Conservation (phyloP, 1,284 basidiomycete genomes). For the Ganoderma meredithae region DNA sequence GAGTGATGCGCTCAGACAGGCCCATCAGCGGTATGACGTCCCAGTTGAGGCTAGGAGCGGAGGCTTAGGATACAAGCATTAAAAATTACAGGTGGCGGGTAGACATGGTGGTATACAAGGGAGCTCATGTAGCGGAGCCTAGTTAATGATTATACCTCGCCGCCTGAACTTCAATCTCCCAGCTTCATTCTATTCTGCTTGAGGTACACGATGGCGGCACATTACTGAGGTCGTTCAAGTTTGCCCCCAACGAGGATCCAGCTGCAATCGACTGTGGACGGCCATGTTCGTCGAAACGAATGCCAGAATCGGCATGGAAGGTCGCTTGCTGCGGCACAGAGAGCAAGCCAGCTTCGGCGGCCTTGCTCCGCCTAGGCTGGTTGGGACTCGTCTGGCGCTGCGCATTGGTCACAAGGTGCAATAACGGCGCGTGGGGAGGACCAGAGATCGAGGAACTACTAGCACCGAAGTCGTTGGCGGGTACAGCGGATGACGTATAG, state of each 20-base stretch:
- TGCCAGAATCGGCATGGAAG: constrained; percentile 30
- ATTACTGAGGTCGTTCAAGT: constrained; percentile 1
- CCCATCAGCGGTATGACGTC: not conserved
- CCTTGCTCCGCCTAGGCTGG: constrained; percentile 26
- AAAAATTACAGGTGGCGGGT: no score
- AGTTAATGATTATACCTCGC: no score
- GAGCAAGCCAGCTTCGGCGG: constrained; percentile 30
- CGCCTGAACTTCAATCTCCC: not conserved
- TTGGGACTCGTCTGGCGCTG: constrained; percentile 19
- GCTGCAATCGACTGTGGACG: constrained; percentile 15
- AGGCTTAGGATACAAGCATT: no score
- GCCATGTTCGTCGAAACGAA: constrained; percentile 27
- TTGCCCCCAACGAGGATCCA: constrained; percentile 9
- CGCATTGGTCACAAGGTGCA: not conserved
- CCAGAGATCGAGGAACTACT: constrained; percentile 11
- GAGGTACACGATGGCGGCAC: constrained; percentile 16
- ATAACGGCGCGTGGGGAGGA: constrained; percentile 13
- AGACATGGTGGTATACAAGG: not conserved
- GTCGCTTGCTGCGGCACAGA: constrained; percentile 25
- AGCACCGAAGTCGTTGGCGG: constrained; percentile 24
- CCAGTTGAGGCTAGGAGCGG: no score
- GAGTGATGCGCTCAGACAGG: not conserved
- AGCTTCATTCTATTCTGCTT: not conserved
- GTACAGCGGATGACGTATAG: constrained; percentile 21
- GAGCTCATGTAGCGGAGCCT: not conserved